These are phyloP conservation scores for Salix caprea DNA, from an alignment of 345 rosid genomes.

Conservation along the genomic window DNA sequence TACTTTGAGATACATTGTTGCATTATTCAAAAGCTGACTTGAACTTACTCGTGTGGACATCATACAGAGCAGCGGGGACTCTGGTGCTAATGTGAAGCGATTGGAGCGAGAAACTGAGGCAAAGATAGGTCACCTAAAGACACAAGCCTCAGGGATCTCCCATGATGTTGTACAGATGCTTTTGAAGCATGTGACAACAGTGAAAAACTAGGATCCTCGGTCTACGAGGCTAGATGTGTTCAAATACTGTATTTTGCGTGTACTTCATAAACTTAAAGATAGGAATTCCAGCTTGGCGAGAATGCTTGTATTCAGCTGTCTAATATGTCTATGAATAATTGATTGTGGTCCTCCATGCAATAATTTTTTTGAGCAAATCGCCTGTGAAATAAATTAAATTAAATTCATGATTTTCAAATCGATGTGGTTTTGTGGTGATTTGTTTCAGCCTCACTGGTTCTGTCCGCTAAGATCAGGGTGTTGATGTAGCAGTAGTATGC, in stretches of 20 bases:
- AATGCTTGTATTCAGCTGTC: not conserved
- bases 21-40: conserved; percentile 7
- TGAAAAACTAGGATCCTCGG: conserved; percentile 50
- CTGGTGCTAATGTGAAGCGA: conserved; percentile 84
- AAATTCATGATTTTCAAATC: not conserved
- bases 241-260: not conserved
- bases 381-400: not conserved
- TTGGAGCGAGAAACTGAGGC: conserved; percentile 68
- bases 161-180: conserved; percentile 63
- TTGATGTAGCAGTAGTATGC: not conserved
- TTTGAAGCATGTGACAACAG: conserved; percentile 72
- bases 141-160: conserved; percentile 52
- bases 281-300: not conserved
- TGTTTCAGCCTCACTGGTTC: not conserved
- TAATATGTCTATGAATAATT: not conserved
- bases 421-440: not conserved
- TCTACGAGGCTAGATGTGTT: not conserved
- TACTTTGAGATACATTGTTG: not conserved
- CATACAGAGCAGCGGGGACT: conserved; percentile 77
- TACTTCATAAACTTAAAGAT: not conserved
- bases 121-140: conserved; percentile 62
- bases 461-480: not conserved
- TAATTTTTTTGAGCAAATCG: not conserved
- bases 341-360: not conserved
- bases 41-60: not conserved